Evolutionary conservation across 2,329 filamentous ascomycete species (phyloP), one percentile per base, ranked within the genome.

Genomic region (Hypoxylon sp.): DNA sequence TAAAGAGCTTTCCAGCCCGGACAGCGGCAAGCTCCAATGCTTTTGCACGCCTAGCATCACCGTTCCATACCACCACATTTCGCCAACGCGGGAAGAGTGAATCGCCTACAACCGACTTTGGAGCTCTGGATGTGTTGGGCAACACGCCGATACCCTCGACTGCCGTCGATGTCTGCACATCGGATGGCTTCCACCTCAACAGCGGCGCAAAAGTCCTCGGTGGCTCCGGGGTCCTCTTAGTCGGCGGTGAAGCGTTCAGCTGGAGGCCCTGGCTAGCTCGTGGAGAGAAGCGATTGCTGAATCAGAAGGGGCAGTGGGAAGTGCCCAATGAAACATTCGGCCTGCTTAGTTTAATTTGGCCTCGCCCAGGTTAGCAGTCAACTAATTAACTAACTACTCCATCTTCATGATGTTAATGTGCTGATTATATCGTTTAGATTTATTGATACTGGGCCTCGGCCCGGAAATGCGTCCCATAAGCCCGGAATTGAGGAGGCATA

Each of bases 391-490:
- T 50, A 14, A 44, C 46, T 42, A 35, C 46, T 46, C 57, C 22
- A 46, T 53, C 13, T 22, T 24, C 9, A 14, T 3, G 5, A 11
- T 1, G 11, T 19, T n/a, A 13, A 22, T 29, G 24, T 26, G 3
- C 52, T 59, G 42, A 67, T 19, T 8, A 17, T n/a, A 42, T 24
- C 44, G 42, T 9, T 5, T 74, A 93, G 95, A 98, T 83, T 83
- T 98, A 17, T 83, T 99, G 44, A 92, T 99, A 61, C 83, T 99
- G n/a, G 96, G 96, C 1, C 87, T 96, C 3, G 96, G 96, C 0
- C 88, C 88, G 19, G 85, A 87, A 19, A 93, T 96, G 55, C 83
- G 90, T 54, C 94, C 94, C 0, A 81, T 98, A 6, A 93, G 92
- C 62, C 92, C 92, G 0, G 86, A 89, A 73, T 93, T 93, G 47